phyloP scores from a whole-genome alignment of 768 basidiomycete species.

The Holtermannia corniformis region DNA sequence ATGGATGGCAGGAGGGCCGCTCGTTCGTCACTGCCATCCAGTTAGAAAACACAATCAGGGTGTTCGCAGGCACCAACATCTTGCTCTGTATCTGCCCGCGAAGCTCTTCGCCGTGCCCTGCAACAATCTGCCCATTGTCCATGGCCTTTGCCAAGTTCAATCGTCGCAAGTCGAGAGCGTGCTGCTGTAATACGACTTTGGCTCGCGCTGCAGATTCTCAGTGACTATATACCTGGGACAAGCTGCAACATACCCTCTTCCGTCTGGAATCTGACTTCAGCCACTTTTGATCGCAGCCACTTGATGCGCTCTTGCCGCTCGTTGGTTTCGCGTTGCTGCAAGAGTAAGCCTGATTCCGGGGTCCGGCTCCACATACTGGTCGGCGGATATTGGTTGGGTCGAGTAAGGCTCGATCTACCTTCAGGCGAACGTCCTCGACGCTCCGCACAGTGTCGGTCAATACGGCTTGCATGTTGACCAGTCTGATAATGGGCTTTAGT shows the following conservation, averaged over 20 bases:
- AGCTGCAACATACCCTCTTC: slow-evolving; percentile 46
- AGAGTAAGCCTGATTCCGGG: slow-evolving; percentile 15
- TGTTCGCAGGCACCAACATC: slow-evolving; percentile 37
- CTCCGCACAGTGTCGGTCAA: slow-evolving; percentile 44
- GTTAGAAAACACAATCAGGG: slow-evolving; percentile 24
- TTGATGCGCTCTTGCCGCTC: slow-evolving; percentile 55
- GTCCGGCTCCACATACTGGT: slow-evolving; percentile 45
- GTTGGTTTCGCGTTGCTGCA: slow-evolving; percentile 59
- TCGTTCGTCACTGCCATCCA: slow-evolving; percentile 47
- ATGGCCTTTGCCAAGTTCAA: slow-evolving; percentile 43
- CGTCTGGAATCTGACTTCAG: slow-evolving; percentile 45
- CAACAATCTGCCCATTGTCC: slow-evolving; percentile 9
- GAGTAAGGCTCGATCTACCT: slow-evolving; percentile 33
- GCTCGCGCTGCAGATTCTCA: slow-evolving; percentile 10
- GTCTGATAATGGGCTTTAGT: slow-evolving; percentile 39
- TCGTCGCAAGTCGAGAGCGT: slow-evolving; percentile 46
- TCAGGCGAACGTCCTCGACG: slow-evolving; percentile 37
- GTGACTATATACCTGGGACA: not conserved
- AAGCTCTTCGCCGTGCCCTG: slow-evolving; percentile 9
- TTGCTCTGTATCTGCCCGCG: slow-evolving; percentile 9
- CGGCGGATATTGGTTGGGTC: slow-evolving; percentile 45
- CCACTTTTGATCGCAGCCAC: slow-evolving; percentile 47
- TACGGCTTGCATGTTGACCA: slow-evolving; percentile 45
- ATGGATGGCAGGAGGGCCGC: slow-evolving; percentile 49
- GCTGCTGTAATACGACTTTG: slow-evolving; percentile 40